Base-by-base conservation (phyloP, 257 asterid species). In the Solanum commersonii region DNA sequence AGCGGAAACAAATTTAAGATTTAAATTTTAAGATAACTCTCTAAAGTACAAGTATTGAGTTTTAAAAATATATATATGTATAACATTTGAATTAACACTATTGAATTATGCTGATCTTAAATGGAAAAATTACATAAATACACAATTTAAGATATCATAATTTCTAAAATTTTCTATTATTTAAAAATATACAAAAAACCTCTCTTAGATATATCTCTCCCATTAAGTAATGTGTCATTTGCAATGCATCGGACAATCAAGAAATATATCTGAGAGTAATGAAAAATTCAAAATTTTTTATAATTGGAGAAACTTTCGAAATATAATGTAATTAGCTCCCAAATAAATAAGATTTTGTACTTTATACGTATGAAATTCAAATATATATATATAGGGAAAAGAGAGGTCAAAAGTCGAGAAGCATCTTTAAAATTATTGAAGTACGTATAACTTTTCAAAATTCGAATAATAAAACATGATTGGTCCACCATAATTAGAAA, bases 271-370 rank as follows among this genome's bases (percentile, higher is more conserved):
- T 0, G 0, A 52, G 10, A 52, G 63, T 0, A 52, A 52, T 18
- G 4, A 52, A 52, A 52, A 52, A 18, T 2, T 1, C 4, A 0
- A 0, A 52, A 52, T 6, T 52, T 52, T 52, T 52, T 18, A 1
- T 1, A 52, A 52, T 18, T 52, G 23, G 1, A 0, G 0, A 2
- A 2, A 16, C 0, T 18, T 52, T 18, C 0, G 4, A 52, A 18
- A 6, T 46, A 46, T 5, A 46, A 46, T 0, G 0, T 13, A 46
- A 46, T 46, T 46, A 46, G 0, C 20, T 0, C 4, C 1, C 2
- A 52, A 52, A 52, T 18, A 52, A 2, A 18, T 52, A 0, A 52
- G n/a, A 52, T 52, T 52, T 20, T 0, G 2, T 18, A 18, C 63
- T 52, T 52, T 52, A 52, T 6, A 6, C 4, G 0, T 52, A 52